These are phyloP conservation scores for Pulicaria dysenterica DNA, from an alignment of 129 eudicot genomes.

Conservation along the genomic window DNA sequence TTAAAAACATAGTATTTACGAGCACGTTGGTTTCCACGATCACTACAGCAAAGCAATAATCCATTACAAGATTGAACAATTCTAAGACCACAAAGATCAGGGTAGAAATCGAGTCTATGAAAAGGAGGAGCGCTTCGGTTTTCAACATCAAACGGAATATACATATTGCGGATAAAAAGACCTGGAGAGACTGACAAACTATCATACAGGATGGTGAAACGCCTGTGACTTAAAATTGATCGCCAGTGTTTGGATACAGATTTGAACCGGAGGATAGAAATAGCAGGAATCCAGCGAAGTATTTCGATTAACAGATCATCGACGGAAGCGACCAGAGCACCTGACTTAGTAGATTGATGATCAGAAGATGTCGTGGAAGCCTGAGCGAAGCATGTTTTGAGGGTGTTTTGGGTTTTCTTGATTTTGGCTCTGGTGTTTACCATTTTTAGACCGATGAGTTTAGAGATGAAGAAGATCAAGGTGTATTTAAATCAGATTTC, in stretches of 20 bases:
- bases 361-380: neutral
- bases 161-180: neutral
- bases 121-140: neutral
- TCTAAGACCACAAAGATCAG: neutral
- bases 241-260: conserved; percentile 14
- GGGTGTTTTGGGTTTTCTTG: neutral
- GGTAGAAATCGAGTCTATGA: neutral
- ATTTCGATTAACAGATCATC: conserved; percentile 1
- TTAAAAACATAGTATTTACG: neutral
- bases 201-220: neutral
- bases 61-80: conserved; percentile 17
- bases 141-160: conserved; percentile 17
- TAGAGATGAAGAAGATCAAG: too few species aligned
- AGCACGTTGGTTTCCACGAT: too few species aligned
- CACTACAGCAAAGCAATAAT: conserved; percentile 11
- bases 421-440: conserved; percentile 9
- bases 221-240: conserved; percentile 3
- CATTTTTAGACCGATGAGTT: neutral
- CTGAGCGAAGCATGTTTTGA: neutral
- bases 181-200: neutral
- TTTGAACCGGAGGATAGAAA: neutral
- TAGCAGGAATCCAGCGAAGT: neutral
- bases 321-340: neutral
- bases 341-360: neutral
- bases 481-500: too few species aligned